Conservation (phyloP, 1,139 yeast species). For the Geotrichum histeridarum region DNA sequence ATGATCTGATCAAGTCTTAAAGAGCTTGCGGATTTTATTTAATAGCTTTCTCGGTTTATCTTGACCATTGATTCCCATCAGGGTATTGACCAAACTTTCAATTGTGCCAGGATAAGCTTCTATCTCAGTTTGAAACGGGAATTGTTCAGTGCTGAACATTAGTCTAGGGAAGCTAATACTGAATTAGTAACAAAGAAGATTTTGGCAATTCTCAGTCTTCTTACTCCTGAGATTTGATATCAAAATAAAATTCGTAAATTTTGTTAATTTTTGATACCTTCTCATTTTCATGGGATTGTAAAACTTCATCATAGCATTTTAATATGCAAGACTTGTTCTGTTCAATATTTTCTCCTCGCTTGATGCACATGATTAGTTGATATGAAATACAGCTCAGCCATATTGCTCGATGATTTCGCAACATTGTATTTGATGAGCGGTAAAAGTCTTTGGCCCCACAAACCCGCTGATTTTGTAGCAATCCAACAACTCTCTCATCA, state of each 20-base stretch:
- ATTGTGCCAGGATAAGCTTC: slow-evolving; percentile 6
- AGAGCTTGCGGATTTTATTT: background rate
- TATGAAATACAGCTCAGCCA: slow-evolving; percentile 13
- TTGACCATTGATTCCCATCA: background rate
- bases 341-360: slow-evolving; percentile 7
- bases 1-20: background rate
- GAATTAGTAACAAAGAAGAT: background rate
- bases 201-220: background rate
- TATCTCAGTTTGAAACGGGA: slow-evolving; percentile 4
- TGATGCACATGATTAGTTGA: slow-evolving; percentile 9
- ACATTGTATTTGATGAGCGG: background rate
- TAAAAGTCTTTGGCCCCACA: slow-evolving; percentile 3
- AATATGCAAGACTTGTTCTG: slow-evolving; percentile 5
- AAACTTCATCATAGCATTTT: slow-evolving; percentile 11
- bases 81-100: background rate
- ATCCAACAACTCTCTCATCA: background rate
- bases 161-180: background rate
- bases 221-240: slow-evolving; percentile 11
- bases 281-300: slow-evolving; percentile 8
- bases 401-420: slow-evolving; percentile 14
- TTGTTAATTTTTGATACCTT: slow-evolving; percentile 3
- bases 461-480: background rate
- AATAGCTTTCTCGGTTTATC: background rate
- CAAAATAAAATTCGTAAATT: slow-evolving; percentile 11
- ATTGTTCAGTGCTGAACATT: slow-evolving; percentile 9